These are phyloP conservation scores for Quercus ilex DNA, from an alignment of 306 rosid genomes.

Conservation along the genomic window DNA sequence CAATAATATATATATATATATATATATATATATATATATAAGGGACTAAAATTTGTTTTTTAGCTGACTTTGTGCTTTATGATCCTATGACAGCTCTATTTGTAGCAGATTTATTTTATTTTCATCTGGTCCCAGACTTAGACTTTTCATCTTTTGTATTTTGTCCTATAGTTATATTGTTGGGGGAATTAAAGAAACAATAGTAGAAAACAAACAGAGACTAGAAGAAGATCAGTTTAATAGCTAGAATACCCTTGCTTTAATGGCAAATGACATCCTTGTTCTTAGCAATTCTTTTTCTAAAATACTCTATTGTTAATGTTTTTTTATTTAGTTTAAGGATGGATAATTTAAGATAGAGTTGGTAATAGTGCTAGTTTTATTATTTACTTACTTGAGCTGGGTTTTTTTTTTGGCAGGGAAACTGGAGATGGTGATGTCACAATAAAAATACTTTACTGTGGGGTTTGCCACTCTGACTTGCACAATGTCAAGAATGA, in stretches of 20 bases:
- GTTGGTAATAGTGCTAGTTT: not conserved
- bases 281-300: too few species aligned
- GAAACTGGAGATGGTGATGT: conserved; percentile 76
- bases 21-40: too few species aligned
- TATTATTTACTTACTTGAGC: not conserved
- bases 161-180: not conserved
- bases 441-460: conserved; percentile 58
- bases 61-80: not conserved
- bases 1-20: too few species aligned
- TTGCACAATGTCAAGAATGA: conserved; percentile 69
- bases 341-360: not conserved
- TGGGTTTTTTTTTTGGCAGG: conserved; percentile 31
- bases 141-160: not conserved
- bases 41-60: not conserved
- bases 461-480: conserved; percentile 96
- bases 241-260: not conserved
- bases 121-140: not conserved
- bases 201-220: not conserved
- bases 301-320: too few species aligned
- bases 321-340: not conserved
- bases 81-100: not conserved
- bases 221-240: not conserved
- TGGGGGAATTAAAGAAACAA: not conserved
- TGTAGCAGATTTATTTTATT: not conserved
- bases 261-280: not conserved